Conservation (phyloP, 1,284 basidiomycete genomes). For the Inonotus hispidus region DNA sequence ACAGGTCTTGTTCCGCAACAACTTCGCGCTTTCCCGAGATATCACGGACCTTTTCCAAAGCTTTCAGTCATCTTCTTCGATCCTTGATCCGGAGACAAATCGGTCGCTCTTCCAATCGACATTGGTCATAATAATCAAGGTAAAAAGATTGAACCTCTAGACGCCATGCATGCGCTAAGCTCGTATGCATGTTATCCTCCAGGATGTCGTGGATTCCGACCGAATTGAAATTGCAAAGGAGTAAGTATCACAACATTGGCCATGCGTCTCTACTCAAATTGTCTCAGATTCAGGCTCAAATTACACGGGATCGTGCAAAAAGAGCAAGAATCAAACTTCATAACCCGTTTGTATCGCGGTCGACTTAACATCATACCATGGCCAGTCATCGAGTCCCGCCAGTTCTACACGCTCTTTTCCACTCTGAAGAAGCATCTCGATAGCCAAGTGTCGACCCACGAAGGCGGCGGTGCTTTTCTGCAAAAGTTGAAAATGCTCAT, state of each 20-base stretch:
- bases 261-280: neutral
- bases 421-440: slow-evolving; percentile 42
- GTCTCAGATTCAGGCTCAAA: slow-evolving; percentile 44
- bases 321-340: slow-evolving; percentile 58
- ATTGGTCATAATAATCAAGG: slow-evolving; percentile 60
- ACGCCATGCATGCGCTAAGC: neutral
- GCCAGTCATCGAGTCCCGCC: slow-evolving; percentile 57
- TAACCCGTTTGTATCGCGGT: slow-evolving; percentile 49
- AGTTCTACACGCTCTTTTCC: slow-evolving; percentile 51
- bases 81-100: slow-evolving; percentile 53
- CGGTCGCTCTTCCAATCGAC: slow-evolving; percentile 54
- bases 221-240: slow-evolving; percentile 51
- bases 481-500: slow-evolving; percentile 56
- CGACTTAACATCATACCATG: slow-evolving; percentile 55
- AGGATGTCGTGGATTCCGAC: slow-evolving; percentile 59
- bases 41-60: slow-evolving; percentile 58
- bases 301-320: slow-evolving; percentile 52
- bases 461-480: slow-evolving; percentile 47
- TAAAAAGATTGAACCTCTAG: slow-evolving; percentile 19
- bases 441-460: slow-evolving; percentile 43
- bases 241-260: slow-evolving; percentile 28
- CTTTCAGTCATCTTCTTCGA: slow-evolving; percentile 55
- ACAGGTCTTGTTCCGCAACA: slow-evolving; percentile 59
- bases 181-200: neutral
- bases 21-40: slow-evolving; percentile 54